phyloP scores from a whole-genome alignment of 306 rosid genomes.

The Chamaecrista fasciculata region DNA sequence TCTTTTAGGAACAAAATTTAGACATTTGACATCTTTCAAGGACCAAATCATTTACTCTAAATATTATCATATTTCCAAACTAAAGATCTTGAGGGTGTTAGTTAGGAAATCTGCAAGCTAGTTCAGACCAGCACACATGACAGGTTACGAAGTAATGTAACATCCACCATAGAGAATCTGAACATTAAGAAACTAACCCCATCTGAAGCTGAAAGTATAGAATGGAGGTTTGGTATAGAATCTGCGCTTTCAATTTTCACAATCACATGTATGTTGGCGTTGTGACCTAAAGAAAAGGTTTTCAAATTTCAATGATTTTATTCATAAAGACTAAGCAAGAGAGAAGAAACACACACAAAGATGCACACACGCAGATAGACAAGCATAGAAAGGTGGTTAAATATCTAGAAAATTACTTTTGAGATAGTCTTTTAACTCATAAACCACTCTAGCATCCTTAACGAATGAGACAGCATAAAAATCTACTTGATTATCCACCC shows the following conservation, averaged over 20 bases:
- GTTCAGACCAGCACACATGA: background rate
- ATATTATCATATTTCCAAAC: too few relatives aligned
- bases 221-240: conserved; percentile 86
- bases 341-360: conserved; percentile 6
- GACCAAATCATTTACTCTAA: too few relatives aligned
- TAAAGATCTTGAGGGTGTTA: background rate
- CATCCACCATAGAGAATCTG: conserved; percentile 13
- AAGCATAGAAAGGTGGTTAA: conserved; percentile 29
- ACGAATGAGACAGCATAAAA: conserved; percentile 96
- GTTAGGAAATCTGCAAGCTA: conserved; percentile 17
- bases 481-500: conserved; percentile 93
- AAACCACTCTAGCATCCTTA: conserved; percentile 84
- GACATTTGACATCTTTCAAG: too few relatives aligned
- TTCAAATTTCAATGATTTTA: conserved; percentile 22
- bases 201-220: conserved; percentile 87
- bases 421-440: conserved; percentile 82
- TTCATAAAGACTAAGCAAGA: conserved; percentile 18
- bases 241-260: conserved; percentile 98
- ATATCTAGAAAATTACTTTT: conserved; percentile 47
- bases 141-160: conserved; percentile 16
- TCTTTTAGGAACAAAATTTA: too few relatives aligned
- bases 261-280: conserved; percentile 77
- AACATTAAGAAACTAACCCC: conserved; percentile 65
- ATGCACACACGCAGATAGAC: background rate
- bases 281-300: conserved; percentile 52